Evolutionary conservation across 495 filamentous ascomycete species (phyloP), one percentile per base, ranked within the genome.

Genomic region (Penicillium daleae): DNA sequence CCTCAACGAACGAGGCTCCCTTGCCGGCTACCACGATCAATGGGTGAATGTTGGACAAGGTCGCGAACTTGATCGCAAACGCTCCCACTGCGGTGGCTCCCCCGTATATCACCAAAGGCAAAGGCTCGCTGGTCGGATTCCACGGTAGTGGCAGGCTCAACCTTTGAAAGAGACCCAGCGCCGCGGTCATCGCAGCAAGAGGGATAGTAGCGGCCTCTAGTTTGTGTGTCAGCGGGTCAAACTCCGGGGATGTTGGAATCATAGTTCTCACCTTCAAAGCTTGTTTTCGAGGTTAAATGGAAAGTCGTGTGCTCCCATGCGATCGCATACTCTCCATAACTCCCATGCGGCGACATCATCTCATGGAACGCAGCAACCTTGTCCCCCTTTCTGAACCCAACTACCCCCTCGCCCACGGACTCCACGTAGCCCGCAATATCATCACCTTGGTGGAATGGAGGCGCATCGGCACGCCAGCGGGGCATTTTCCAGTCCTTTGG

Each of bases 401-500:
- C 78, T 3, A 90, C 85, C 49, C 81, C 78, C 13, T 74, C 62
- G 40, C 89, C 88, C 56, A 89, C 85, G 2, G 69, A 60, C 22
- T 88, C 71, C 21, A 92, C 81, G 37, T 85, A 75, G 50, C 89
- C 89, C 13, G 87, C 86, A 56, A 90, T 88, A 65, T 91, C 89
- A 71, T 93, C 89, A 37, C 90, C 90, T 51, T 76, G 66, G 73
- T 92, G 92, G 6, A 70, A 22, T 3, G 55, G 60, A n/a, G 40
- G 10, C 10, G 46, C 52, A 12, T 71, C 56, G 1, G 66, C 46
- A 13, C 60, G 53, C 61, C 62, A 73, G 44, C 71, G 64, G 1
- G 81, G 77, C 2, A 74, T 31, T 65, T 89, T 92, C 90, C 89
- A 92, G 75, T 94, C 91, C 68, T 93, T 93, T 3, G 91, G 91